These are phyloP conservation scores for Lophium mytilinum DNA, from an alignment of 495 filamentous ascomycete genomes.

Conservation along the genomic window DNA sequence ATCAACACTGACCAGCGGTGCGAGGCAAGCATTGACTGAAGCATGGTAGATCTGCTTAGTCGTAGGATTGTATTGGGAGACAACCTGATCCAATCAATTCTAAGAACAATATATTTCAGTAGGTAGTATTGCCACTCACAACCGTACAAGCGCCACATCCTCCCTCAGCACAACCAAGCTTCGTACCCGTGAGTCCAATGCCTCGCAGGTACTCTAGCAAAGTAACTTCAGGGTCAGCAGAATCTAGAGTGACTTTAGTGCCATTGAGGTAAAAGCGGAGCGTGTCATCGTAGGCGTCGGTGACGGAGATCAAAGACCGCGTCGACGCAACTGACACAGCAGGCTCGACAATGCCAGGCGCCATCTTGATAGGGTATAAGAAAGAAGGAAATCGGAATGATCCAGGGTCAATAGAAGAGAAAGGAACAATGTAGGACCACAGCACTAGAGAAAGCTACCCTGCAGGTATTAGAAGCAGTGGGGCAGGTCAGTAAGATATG, in stretches of 20 bases:
- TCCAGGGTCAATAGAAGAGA: background rate
- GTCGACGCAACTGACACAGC: constrained; percentile 40
- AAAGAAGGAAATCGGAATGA: background rate
- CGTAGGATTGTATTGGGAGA: constrained; percentile 87
- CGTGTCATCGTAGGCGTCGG: constrained; percentile 49
- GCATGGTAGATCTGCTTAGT: constrained; percentile 86
- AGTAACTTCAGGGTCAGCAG: constrained; percentile 80
- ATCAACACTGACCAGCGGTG: constrained; percentile 84
- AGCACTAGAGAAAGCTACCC: background rate
- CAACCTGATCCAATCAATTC: constrained; percentile 42
- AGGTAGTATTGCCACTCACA: constrained; percentile 38
- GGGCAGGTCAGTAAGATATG: constrained; percentile 1
- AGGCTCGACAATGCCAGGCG: constrained; percentile 50
- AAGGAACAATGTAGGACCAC: background rate
- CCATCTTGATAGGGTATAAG: constrained; percentile 39
- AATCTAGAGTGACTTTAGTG: constrained; percentile 74
- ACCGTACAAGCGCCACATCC: constrained; percentile 97
- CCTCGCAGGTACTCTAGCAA: constrained; percentile 86
- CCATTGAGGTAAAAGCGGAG: constrained; percentile 91
- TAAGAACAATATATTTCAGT: background rate
- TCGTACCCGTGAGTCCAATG: constrained; percentile 68
- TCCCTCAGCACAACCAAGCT: constrained; percentile 78
- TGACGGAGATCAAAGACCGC: constrained; percentile 46
- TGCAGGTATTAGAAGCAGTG: background rate
- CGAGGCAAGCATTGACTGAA: constrained; percentile 88